Evolutionary conservation across 2,329 filamentous ascomycete species (phyloP), one percentile per base, ranked within the genome.

Genomic region (Calonectria pseudoturangicola): DNA sequence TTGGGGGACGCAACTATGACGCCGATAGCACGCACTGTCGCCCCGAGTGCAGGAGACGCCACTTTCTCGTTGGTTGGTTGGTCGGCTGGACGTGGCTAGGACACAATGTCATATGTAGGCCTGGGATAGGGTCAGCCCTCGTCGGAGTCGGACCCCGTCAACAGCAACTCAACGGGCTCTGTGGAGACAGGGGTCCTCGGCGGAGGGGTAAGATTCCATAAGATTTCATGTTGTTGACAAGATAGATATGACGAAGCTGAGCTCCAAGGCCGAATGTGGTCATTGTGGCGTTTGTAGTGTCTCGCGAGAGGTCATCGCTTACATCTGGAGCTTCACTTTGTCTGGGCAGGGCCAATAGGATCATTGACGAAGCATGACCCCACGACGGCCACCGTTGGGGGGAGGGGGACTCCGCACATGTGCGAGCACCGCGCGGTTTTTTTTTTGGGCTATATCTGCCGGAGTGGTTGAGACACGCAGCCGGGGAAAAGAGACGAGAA

Each of bases 231-330:
- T 25, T 18, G n/a, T 12, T 50, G 51, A 10, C 18, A 21, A 27
- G 41, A 68, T 33, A 43, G 45, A 68, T 51, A 33, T 60, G 66
- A 60, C 51, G 43, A 41, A 27, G 43, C 33, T 21, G 27, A 68
- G 28, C 16, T 13, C 7, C n/a, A 33, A 10, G 45, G 36, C 21
- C 47, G 21, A n/a, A 25, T 1, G 45, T 33, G 56, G 45, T 41
- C 28, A 43, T 27, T 45, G 66, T 68, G 66, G 56, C 66, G 66
- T 43, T 33, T 30, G 51, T 63, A 36, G 33, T 51, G 66, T 43
- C 33, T 68, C 36, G 33, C 27, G 27, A n/a, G 36, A 63, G 56
- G 66, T 63, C 54, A 45, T 54, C 43, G 66, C 45, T 47, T 47
- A 50, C 66, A 62, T 41, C 33, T 39, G 5, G 18, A 51, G 66